phyloP scores from a whole-genome alignment of 345 rosid genomes.

The Cardamine chenopodiifolia region DNA sequence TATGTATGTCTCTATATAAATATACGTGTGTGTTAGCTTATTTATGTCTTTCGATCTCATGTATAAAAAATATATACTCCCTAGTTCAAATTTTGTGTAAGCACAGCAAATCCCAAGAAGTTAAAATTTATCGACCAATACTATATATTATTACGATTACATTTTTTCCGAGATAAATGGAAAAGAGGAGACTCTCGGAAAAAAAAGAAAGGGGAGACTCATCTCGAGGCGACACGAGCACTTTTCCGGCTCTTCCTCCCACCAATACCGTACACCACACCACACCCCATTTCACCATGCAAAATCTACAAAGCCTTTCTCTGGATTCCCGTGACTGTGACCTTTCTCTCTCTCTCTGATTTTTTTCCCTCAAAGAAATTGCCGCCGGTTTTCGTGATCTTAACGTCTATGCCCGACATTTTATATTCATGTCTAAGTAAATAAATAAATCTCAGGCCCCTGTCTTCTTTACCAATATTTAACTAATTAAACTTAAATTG shows the following conservation, averaged over 20 bases:
- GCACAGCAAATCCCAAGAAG: constrained; percentile 20
- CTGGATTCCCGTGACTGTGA: constrained; percentile 61
- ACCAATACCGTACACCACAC: constrained; percentile 35
- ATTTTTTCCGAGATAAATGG: too few relatives aligned
- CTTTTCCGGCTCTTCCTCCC: constrained; percentile 99
- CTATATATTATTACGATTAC: not conserved
- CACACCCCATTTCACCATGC: constrained; percentile 44
- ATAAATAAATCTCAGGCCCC: not conserved
- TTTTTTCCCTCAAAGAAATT: constrained; percentile 27
- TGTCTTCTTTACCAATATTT: not conserved
- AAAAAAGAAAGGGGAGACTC: constrained; percentile 24
- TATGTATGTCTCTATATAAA: too few relatives aligned
- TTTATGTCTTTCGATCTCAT: not conserved
- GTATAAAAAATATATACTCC: not conserved
- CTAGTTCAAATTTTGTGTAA: constrained; percentile 2
- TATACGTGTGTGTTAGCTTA: not conserved
- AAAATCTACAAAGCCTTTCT: constrained; percentile 55
- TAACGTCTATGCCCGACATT: constrained; percentile 29
- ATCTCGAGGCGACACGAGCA: constrained; percentile 96
- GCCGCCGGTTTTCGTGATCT: constrained; percentile 34
- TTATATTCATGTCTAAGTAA: constrained; percentile 14
- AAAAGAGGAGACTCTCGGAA: not conserved
- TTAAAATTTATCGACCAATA: constrained; percentile 11
- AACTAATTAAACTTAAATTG: constrained; percentile 2
- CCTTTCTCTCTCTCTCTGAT: not conserved